Percentiles rank a stretch among this genome's conserved stretches.
phyloP scores from a whole-genome alignment of 2,329 filamentous ascomycete species.

The Paradendryphiella salina region DNA sequence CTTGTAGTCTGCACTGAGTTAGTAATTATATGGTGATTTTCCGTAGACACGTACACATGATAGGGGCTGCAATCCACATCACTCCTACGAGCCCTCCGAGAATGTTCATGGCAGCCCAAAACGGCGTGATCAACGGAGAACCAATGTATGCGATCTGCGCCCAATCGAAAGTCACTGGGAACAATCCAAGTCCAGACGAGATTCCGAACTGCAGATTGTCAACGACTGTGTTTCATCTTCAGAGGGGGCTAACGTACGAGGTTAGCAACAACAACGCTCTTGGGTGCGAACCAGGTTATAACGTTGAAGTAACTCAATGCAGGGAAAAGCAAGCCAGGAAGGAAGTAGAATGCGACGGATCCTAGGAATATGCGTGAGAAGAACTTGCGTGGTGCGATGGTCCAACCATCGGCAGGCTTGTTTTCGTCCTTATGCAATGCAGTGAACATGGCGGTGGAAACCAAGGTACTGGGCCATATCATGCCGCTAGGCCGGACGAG shows the following conservation, averaged over 20 bases:
- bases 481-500: conserved; percentile 83
- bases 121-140: conserved; percentile 79
- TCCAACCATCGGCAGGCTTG: conserved; percentile 79
- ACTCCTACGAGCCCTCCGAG: conserved; percentile 77
- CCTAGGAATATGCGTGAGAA: conserved; percentile 73
- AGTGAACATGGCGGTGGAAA: conserved; percentile 87
- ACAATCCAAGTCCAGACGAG: conserved; percentile 78
- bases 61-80: conserved; percentile 81
- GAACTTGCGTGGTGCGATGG: conserved; percentile 79
- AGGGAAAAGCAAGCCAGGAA: conserved; percentile 80
- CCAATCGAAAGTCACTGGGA: conserved; percentile 90
- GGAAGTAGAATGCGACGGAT: conserved; percentile 80
- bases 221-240: neutral
- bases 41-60: conserved; percentile 59
- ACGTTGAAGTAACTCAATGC: conserved; percentile 88
- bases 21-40: neutral
- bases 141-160: conserved; percentile 87
- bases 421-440: conserved; percentile 85
- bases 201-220: conserved; percentile 66
- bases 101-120: conserved; percentile 85
- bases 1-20: conserved; percentile 60
- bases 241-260: conserved; percentile 53
- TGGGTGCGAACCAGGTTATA: conserved; percentile 83
- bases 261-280: conserved; percentile 84
- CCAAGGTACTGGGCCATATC: conserved; percentile 88